Evolutionary conservation across 768 basidiomycete genomes (phyloP), one percentile per base, ranked within the genome.

Genomic region (Fistulinella prunicolor): DNA sequence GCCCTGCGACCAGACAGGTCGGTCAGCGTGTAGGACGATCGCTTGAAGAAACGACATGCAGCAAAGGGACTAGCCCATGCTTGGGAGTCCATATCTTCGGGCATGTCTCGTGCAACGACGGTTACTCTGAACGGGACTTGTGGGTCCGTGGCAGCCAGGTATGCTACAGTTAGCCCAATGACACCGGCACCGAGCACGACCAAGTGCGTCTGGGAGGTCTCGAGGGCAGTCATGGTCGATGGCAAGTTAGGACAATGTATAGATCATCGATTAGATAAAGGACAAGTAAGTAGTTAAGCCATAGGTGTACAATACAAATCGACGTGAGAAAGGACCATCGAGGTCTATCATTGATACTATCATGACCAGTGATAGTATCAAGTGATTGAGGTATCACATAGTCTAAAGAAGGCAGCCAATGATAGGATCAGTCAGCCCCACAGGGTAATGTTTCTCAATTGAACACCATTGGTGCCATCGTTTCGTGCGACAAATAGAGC

Each of bases 21-120:
- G 20, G 26, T 54, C 17, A 37, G 38, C 2, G 9, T 38, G 22
- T 19, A n/a, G 45, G 10, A 14, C 12, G 14, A 32, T 44, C 17
- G 34, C 14, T 6, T 23, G 6, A 24, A 34, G 35, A 14, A 17
- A 38, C 20, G 20, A 61, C 71, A 44, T 47, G 76, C 75, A 49
- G 78, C 76, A 62, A 77, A 78, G n/a, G 78, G 78, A 45, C 73
- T 77, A 9, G 76, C 67, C 64, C 73, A 78, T 4, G 67, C 73
- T 43, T 75, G 73, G 4, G 74, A 77, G 38, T 65, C 64, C 55
- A 59, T 62, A 37, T 67, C 62, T 38, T 65, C 53, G 2, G 69
- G 68, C 63, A 72, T 70, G 46, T 72, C 70, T 45, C 69, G 59
- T 39, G 70, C 70, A 4, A 72, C 53, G 36, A 71, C 51, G 0